phyloP scores from a whole-genome alignment of 371 early-diverging fungal species.

The Mortierella sp. region DNA sequence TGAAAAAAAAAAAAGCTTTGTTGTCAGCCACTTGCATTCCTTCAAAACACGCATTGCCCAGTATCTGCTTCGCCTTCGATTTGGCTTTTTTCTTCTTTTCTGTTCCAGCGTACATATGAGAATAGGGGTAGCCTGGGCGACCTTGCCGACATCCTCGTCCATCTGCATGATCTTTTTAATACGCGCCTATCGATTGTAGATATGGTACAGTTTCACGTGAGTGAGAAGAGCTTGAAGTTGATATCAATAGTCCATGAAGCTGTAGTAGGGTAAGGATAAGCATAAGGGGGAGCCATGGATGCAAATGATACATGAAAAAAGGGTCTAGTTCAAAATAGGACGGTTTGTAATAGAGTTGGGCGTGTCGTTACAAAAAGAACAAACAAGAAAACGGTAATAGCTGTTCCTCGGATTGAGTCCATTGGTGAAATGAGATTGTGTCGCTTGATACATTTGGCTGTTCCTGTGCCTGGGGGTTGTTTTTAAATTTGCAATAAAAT shows the following conservation, averaged over 20 bases:
- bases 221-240: too few species aligned
- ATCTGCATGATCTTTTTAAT: conserved; percentile 99
- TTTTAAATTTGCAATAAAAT: background rate
- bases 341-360: background rate
- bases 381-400: too few species aligned
- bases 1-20: background rate
- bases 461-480: background rate
- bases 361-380: too few species aligned
- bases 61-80: conserved; percentile 1
- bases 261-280: too few species aligned
- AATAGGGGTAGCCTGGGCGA: conserved; percentile 97
- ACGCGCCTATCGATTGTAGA: conserved; percentile 83
- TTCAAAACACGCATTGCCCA: background rate
- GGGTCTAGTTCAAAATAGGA: conserved; percentile 4
- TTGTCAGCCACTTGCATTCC: conserved; percentile 1
- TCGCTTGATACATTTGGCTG: too few species aligned
- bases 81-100: background rate
- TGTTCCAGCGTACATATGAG: conserved; percentile 84
- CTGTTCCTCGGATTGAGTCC: too few species aligned
- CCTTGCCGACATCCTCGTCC: conserved; percentile 99
- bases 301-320: background rate
- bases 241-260: too few species aligned
- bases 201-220: background rate
- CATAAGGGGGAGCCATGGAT: background rate
- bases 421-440: background rate